Conservation (phyloP, 2,329 filamentous ascomycete genomes). For the Stagonosporopsis tanaceti region DNA sequence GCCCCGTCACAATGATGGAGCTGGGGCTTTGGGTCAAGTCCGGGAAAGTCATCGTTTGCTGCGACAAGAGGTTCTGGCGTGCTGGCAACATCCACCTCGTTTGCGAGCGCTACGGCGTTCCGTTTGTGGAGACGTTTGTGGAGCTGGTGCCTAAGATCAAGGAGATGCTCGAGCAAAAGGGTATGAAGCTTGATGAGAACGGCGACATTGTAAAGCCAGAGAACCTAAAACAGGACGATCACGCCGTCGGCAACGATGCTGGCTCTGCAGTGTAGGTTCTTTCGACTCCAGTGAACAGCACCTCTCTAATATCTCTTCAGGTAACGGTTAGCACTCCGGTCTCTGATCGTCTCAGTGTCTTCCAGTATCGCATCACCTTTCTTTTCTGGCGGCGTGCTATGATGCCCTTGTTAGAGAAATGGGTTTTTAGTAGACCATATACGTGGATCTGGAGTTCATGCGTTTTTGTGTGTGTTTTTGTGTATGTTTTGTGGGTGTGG, state of each 20-base stretch:
- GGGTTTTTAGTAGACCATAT: not conserved
- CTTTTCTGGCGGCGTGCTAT: not conserved
- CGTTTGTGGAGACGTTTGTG: conserved; percentile 54
- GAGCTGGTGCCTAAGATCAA: conserved; percentile 51
- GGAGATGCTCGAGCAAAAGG: conserved; percentile 42
- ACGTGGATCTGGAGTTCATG: not conserved
- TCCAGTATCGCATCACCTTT: not conserved
- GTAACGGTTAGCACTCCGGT: not conserved
- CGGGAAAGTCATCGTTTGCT: conserved; percentile 62
- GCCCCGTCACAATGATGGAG: conserved; percentile 68
- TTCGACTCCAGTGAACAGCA: not conserved
- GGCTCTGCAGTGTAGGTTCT: not conserved
- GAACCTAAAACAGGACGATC: not conserved
- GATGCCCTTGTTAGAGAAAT: not conserved
- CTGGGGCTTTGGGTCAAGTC: conserved; percentile 61
- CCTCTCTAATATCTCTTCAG: not conserved
- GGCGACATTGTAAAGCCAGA: conserved; percentile 18
- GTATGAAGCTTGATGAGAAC: conserved; percentile 30
- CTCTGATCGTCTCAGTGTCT: not conserved
- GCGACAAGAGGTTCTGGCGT: conserved; percentile 62
- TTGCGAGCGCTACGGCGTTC: conserved; percentile 59
- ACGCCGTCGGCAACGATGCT: not conserved
- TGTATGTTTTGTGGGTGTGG: not conserved
- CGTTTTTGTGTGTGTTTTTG: not conserved
- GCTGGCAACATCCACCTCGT: conserved; percentile 68